Base-by-base conservation (phyloP, 1,284 basidiomycete species). In the Coriolopsis trogii region DNA sequence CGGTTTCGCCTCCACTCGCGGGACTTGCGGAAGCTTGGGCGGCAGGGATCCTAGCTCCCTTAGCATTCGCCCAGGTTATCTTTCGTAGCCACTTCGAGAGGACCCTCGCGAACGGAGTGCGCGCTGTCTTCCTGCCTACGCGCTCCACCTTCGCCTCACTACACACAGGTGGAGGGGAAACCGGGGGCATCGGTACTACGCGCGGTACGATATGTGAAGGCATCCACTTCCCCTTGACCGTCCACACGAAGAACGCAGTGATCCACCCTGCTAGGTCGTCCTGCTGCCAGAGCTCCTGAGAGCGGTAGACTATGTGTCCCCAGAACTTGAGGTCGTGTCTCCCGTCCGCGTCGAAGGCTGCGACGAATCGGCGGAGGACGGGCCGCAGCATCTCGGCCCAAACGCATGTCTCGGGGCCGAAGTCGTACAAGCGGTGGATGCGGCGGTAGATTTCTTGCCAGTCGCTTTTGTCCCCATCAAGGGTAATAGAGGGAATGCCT, bases 401-500 rank as follows among this genome's bases (percentile, higher is more conserved):
- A 5, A 60, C 55, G 2, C 53, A 53, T 0, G 71, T 59, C 46
- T 74, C 68, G 6, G 55, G 31, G 0, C 74, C 73, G 49, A 71
- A 72, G 28, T 67, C 60, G 24, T 63, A 61, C n/a, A 76, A 61
- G 46, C 71, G 71, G 20, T 72, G 68, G 13, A 73, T 43, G 16
- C 71, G 59, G 2, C 25, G 24, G 18, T 70, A 49, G 13, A 78
- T 55, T 6, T 61, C 41, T 37, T 65, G 49, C 68, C 70, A 77
- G 60, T 78, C 76, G 9, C 56, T 49, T 48, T 67, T 67, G 39
- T 64, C 63, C 0, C 75, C 75, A 44, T 71, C 68, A n/a, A 82
- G 67, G 3, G 77, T 81, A 36, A 82, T 73, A 13, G 63, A 67
- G 0, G 79, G 78, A 12, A 81, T 75, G 0, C 79, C 78, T 40